These are phyloP conservation scores for Hysterangium stoloniferum DNA, from an alignment of 768 basidiomycete genomes.

Conservation along the genomic window DNA sequence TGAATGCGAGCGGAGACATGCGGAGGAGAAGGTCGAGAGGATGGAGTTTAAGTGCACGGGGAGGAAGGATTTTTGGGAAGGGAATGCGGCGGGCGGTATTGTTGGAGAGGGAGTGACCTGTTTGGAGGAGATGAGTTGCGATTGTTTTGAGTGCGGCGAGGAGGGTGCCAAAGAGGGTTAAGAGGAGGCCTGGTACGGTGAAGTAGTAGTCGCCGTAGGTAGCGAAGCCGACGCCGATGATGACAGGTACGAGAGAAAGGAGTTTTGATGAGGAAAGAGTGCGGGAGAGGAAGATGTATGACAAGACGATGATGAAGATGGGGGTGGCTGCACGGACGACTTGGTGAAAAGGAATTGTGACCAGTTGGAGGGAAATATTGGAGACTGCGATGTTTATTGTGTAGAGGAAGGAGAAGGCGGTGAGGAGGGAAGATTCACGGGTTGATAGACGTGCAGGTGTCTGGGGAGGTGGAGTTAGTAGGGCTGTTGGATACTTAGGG, in stretches of 20 bases:
- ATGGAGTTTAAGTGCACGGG: constrained; percentile 34
- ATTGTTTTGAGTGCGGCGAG: constrained; percentile 94
- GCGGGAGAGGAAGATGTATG: constrained; percentile 57
- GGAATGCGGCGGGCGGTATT: constrained; percentile 5
- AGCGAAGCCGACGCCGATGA: constrained; percentile 85
- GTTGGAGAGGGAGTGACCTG: constrained; percentile 17
- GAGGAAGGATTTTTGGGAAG: constrained; percentile 16
- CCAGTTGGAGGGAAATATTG: constrained; percentile 82
- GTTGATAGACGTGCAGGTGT: constrained; percentile 44
- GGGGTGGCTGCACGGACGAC: constrained; percentile 91
- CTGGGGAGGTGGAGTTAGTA: constrained; percentile 18
- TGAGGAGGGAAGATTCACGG: constrained; percentile 51
- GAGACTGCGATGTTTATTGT: constrained; percentile 93
- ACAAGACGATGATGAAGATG: constrained; percentile 81
- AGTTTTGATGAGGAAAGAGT: constrained; percentile 56
- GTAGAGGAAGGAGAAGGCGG: constrained; percentile 83
- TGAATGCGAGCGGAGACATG: constrained; percentile 87
- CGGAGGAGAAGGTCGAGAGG: constrained; percentile 84
- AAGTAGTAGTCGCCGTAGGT: constrained; percentile 96
- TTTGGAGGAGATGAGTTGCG: constrained; percentile 75
- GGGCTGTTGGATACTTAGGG: not conserved
- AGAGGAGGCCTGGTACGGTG: constrained; percentile 72
- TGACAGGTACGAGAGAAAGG: constrained; percentile 72
- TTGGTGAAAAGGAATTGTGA: constrained; percentile 95
- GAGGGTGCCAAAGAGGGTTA: constrained; percentile 86